Base-by-base conservation (phyloP, 768 basidiomycete genomes). In the Stropharia rugosoannulata region DNA sequence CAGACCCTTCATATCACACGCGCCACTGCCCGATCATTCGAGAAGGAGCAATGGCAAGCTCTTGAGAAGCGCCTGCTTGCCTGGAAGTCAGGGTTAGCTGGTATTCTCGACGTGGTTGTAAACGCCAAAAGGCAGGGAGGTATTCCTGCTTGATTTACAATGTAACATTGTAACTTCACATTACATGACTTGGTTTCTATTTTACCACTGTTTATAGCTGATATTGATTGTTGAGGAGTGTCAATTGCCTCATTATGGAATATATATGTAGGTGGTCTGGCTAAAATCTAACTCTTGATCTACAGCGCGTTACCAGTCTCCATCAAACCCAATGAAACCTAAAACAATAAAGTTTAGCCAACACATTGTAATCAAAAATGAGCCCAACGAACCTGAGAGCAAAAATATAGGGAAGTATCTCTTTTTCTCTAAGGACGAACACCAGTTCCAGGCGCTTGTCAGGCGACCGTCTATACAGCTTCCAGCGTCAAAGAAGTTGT, bases 371-470 rank as follows among this genome's bases (percentile, higher is more conserved):
- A 41, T 18, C 2, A 51, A 5, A 44, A 25, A 51, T 8, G 47
- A 19, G 11, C 54, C 9, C 15, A 41, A 68, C 86, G 61, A 56
- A 90, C 90, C 89, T 44, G 84, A 82, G 50, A 94, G 73, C 57
- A 93, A 71, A 69, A 93, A 93, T 18, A 91, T 73, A 5, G 81
- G 85, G 75, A 93, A 92, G 66, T 84, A 94, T 47, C 85, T 76
- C 73, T 94, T 94, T 76, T 93, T 94, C 76, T 93, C 92, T 61
- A 94, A 69, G 44, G 78, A 79, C 47, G 86, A 84, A 72, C 92
- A 94, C 92, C 92, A 94, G 67, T 94, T 92, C 92, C 92, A 94
- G 4, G 92, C 92, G 68, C 90, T 92, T 29, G 92, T 94, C 64
- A 94, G 70, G 3, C 92, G 80, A 11, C 91, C 91, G 63, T 93